Evolutionary conservation across 2,329 filamentous ascomycete genomes (phyloP).

Genomic region (Fusarium goolgardi): DNA sequence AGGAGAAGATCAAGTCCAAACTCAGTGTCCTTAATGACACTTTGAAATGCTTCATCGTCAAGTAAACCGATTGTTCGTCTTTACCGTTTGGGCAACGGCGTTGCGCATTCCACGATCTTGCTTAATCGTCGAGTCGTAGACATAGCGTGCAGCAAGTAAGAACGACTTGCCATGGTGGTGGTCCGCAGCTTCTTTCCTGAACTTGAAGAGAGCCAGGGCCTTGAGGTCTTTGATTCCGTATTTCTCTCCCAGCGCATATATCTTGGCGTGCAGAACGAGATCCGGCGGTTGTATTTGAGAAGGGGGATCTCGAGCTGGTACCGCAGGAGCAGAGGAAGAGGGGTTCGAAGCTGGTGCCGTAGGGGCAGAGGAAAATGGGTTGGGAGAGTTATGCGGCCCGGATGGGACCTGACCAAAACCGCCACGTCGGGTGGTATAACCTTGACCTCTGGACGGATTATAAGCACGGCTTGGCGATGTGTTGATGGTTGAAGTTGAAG

Average conservation of each 20-base stretch:
- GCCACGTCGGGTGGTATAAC: neutral
- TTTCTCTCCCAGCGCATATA: constrained; percentile 15
- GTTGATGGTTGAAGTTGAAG: neutral
- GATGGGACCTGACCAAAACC: neutral
- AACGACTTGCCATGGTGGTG: neutral
- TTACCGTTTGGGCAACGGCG: neutral
- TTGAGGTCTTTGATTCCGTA: constrained; percentile 2
- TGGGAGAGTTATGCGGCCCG: neutral
- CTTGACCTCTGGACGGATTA: neutral
- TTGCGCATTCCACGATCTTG: constrained; percentile 9
- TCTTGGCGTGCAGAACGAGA: neutral
- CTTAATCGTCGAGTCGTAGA: constrained; percentile 5
- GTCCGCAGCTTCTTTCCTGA: neutral
- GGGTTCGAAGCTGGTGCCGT: too few relatives aligned
- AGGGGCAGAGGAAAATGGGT: neutral
- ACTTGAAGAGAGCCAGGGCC: neutral
- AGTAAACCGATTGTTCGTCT: neutral
- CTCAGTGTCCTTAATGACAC: neutral
- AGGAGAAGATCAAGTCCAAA: neutral
- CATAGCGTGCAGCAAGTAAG: neutral
- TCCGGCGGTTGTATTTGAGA: neutral
- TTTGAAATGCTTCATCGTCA: fast-evolving
- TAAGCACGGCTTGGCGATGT: neutral
- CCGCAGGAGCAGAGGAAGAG: neutral
- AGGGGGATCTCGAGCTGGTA: neutral